A percentile compares a stretch with the other conserved stretches of the same genome.
These are phyloP conservation scores for Lipomyces mesembrius DNA, from an alignment of 805 yeast genomes.

Conservation along the genomic window DNA sequence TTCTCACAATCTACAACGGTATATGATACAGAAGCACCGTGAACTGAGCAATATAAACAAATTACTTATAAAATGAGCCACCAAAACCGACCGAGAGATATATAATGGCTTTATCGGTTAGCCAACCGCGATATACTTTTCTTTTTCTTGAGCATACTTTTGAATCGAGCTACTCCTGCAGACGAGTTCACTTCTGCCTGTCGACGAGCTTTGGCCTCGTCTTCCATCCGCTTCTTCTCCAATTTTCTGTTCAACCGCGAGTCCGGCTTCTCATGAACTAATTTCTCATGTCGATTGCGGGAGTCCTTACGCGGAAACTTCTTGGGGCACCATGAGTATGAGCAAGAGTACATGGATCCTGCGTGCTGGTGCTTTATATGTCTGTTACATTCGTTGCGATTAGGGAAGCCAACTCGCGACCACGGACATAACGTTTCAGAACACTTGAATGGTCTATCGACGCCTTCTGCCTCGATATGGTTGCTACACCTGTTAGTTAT, in stretches of 20 bases:
- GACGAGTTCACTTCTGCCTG: background rate
- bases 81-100: background rate
- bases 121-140: slow-evolving; percentile 6
- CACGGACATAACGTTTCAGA: slow-evolving; percentile 49
- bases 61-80: background rate
- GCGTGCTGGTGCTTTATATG: slow-evolving; percentile 45
- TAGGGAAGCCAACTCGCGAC: slow-evolving; percentile 50
- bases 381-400: slow-evolving; percentile 47
- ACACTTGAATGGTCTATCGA: slow-evolving; percentile 48
- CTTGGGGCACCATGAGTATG: slow-evolving; percentile 38
- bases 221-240: slow-evolving; percentile 40
- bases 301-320: slow-evolving; percentile 45
- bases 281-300: slow-evolving; percentile 46
- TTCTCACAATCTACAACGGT: background rate
- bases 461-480: slow-evolving; percentile 47
- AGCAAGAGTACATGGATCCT: slow-evolving; percentile 36
- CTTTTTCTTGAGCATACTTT: background rate
- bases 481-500: slow-evolving; percentile 36
- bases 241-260: slow-evolving; percentile 48
- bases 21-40: background rate
- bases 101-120: background rate
- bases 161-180: background rate
- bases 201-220: slow-evolving; percentile 18
- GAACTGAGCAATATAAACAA: too few species aligned
- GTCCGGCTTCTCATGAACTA: slow-evolving; percentile 49